Conservation (phyloP, 2,329 filamentous ascomycete species). For the Xylariaceae sp. region DNA sequence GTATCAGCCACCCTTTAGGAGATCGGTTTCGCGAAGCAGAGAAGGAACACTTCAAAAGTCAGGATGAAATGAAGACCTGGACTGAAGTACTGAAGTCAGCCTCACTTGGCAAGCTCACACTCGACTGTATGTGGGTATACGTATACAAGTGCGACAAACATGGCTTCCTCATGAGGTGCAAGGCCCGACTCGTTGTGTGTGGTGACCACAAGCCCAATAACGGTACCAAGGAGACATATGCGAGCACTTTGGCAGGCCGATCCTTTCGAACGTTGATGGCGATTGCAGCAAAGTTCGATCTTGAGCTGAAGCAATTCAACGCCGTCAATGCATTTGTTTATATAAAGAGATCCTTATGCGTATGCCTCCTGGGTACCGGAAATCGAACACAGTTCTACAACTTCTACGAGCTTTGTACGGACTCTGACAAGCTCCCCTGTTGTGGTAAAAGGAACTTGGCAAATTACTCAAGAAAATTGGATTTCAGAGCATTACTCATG, state of each 20-base stretch:
- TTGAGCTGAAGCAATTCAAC: not conserved
- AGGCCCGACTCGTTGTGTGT: not conserved
- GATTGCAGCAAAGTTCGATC: not conserved
- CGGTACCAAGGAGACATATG: not conserved
- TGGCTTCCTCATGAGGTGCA: not conserved
- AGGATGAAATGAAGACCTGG: not conserved
- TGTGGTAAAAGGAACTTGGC: not conserved
- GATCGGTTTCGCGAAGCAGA: too few relatives aligned
- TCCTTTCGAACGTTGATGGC: not conserved
- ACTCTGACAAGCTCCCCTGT: not conserved
- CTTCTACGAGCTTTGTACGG: not conserved
- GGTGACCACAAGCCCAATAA: not conserved
- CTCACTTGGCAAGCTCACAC: not conserved
- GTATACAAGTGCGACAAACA: conserved; percentile 5
- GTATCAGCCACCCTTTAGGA: too few relatives aligned
- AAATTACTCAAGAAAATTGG: not conserved
- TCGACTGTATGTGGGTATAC: conserved; percentile 6
- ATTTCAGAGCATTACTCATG: not conserved
- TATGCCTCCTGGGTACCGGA: not conserved
- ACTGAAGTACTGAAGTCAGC: not conserved
- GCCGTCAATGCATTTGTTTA: not conserved
- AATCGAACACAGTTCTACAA: not conserved
- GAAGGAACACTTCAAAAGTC: not conserved
- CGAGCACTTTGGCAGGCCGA: not conserved
- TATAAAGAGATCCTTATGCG: not conserved